Evolutionary conservation across 352 stramenopile genomes (phyloP).

Genomic region (Phytophthora pluvialis): DNA sequence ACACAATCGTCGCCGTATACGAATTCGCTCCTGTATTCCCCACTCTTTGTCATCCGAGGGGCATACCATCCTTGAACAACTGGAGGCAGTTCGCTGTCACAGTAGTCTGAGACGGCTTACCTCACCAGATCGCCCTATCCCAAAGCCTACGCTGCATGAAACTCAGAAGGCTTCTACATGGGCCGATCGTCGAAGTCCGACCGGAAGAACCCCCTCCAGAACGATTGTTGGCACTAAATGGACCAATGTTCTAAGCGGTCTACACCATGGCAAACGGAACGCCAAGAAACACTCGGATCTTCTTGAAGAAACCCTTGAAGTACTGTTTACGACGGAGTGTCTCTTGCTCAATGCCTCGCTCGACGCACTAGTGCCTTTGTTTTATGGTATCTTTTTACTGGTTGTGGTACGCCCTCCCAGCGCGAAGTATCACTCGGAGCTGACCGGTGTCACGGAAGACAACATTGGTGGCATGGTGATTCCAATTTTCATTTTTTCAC

Average conservation of each 20-base stretch:
- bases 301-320: conserved; percentile 20
- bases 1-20: conserved; percentile 15
- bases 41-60: background rate
- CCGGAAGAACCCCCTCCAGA: no score
- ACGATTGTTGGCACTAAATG: no score
- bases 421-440: conserved; percentile 41
- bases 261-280: no score
- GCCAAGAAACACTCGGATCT: background rate
- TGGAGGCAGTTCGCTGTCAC: conserved; percentile 6
- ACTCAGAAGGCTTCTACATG: no score
- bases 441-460: conserved; percentile 15
- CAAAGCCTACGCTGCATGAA: no score
- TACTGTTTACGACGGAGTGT: conserved; percentile 42
- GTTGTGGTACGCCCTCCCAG: conserved; percentile 34
- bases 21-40: conserved; percentile 16
- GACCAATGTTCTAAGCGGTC: no score
- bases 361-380: conserved; percentile 40
- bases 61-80: conserved; percentile 4
- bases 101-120: no score
- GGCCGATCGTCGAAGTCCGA: no score
- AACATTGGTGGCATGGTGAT: conserved; percentile 14
- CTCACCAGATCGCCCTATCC: no score
- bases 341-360: conserved; percentile 39
- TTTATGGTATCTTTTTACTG: conserved; percentile 36
- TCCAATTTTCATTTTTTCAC: conserved; percentile 31